Base-by-base conservation (phyloP, 1,139 yeast species). In the Nakaseomyces sp. region DNA sequence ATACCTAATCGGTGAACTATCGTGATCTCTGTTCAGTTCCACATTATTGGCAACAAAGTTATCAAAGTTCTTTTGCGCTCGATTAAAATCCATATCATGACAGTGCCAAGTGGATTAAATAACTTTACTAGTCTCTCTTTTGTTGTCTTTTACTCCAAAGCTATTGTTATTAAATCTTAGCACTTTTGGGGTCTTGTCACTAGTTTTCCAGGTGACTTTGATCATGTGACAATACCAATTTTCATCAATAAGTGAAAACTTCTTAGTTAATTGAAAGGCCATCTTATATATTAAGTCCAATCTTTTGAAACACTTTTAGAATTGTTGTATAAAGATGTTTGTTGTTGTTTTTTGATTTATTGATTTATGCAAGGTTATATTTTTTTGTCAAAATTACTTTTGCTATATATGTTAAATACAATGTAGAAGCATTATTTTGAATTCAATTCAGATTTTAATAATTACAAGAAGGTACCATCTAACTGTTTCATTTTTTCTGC, bases 71-170 rank as follows among this genome's bases (percentile, higher is more conserved):
- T 57, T 49, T 37, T 47, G 52, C 5, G 58, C 58, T 44, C 52
- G 45, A 19, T 47, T 41, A 35, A 51, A 48, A 43, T 55, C 57
- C 58, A 55, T 56, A 28, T 16, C 29, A 32, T 29, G 35, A 24
- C 28, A 31, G 5, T 17, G 24, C 2, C 6, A 22, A 22, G 9
- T 22, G 24, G 9, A 22, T 9, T 9, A 22, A 22, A 22, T 7
- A 22, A 9, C n/a, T n/a, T n/a, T n/a, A n/a, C n/a, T n/a, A n/a
- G n/a, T n/a, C n/a, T n/a, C n/a, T n/a, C n/a, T n/a, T n/a, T n/a
- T n/a, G n/a, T n/a, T n/a, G n/a, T n/a, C n/a, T n/a, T n/a, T n/a
- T n/a, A n/a, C n/a, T n/a, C n/a, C n/a, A n/a, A n/a, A n/a, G n/a
- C n/a, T 22, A 22, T 10, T 5, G 12, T 26, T 8, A n/a, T 26